Evolutionary conservation across 2,329 filamentous ascomycete genomes (phyloP).

Genomic region (Cladosporium sp.): DNA sequence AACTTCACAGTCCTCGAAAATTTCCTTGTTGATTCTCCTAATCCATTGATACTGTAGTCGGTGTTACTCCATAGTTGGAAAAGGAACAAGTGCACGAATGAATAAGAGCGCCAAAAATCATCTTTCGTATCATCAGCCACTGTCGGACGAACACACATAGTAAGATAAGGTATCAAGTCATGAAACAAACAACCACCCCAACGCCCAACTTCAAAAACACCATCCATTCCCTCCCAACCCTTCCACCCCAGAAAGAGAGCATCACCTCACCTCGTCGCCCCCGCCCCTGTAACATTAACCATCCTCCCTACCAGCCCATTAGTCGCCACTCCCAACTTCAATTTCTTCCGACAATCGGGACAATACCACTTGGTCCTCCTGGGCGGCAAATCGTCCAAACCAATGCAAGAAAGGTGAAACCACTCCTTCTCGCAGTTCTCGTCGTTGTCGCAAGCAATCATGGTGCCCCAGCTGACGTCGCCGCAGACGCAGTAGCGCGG

Average conservation of each 20-base stretch:
- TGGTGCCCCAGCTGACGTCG: constrained; percentile 72
- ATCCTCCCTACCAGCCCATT: constrained; percentile 8
- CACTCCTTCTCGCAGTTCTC: constrained; percentile 77
- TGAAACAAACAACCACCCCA: too few species aligned
- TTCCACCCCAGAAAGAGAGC: neutral
- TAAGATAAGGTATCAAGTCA: too few species aligned
- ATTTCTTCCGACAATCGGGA: constrained; percentile 62
- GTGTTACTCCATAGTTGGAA: too few species aligned
- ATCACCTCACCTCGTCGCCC: neutral
- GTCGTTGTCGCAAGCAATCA: constrained; percentile 77
- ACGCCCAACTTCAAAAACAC: too few species aligned
- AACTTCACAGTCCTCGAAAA: too few species aligned
- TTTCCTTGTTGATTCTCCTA: too few species aligned
- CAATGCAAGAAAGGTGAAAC: constrained; percentile 79
- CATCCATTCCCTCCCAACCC: neutral
- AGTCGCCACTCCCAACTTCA: constrained; percentile 25
- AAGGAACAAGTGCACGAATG: too few species aligned
- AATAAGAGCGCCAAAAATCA: too few species aligned
- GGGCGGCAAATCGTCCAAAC: constrained; percentile 61
- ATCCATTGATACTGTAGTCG: too few species aligned
- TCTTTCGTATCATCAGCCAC: too few species aligned
- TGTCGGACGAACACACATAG: too few species aligned
- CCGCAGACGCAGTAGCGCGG: constrained; percentile 73
- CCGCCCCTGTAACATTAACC: constrained; percentile 2
- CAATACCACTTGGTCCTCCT: constrained; percentile 81